Base-by-base conservation (phyloP, 495 filamentous ascomycete species). In the Platismatia glauca region DNA sequence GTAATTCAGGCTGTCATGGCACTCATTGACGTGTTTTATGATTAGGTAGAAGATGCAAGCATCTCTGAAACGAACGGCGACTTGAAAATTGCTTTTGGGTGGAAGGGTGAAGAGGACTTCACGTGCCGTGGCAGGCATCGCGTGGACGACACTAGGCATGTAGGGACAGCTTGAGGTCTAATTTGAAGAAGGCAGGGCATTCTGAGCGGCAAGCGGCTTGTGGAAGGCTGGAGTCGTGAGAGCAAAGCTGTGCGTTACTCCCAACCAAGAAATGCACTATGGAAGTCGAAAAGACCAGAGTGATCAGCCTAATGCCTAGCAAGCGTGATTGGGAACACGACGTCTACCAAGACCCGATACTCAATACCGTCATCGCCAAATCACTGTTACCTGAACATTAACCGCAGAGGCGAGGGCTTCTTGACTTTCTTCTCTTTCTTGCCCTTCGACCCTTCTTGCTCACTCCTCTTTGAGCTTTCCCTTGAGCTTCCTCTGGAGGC, bases 381-480 rank as follows among this genome's bases (percentile, higher is more conserved):
- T 12, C 20, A 22, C 29, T 16, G 22, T n/a, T 38, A 58, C 31
- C 6, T 62, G 43, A 70, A 66, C 64, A 71, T 68, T 46, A 67
- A 53, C 29, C 70, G 60, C 37, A 71, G 55, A 9, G 68, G 70
- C 16, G 66, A 69, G 7, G 70, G 68, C 44, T 69, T 67, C 64
- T 70, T 67, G 20, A 33, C 55, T 50, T 66, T 66, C 44, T 69
- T 59, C 59, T 65, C 55, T 55, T 65, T 66, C 52, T 68, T 59
- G 48, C 64, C 65, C 64, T 69, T 66, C 59, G 69, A 53, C 67
- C 59, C 58, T 67, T 7, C 67, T 71, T 58, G 73, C 70, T 58
- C 70, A 72, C 55, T 58, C 64, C 29, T 29, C 2, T 64, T 71
- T 61, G 57, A 62, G 22, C 59, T 63, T 24, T 27, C 18, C 48